These are phyloP conservation scores for Ogataea polymorpha DNA, from an alignment of 805 yeast species.

Conservation along the genomic window DNA sequence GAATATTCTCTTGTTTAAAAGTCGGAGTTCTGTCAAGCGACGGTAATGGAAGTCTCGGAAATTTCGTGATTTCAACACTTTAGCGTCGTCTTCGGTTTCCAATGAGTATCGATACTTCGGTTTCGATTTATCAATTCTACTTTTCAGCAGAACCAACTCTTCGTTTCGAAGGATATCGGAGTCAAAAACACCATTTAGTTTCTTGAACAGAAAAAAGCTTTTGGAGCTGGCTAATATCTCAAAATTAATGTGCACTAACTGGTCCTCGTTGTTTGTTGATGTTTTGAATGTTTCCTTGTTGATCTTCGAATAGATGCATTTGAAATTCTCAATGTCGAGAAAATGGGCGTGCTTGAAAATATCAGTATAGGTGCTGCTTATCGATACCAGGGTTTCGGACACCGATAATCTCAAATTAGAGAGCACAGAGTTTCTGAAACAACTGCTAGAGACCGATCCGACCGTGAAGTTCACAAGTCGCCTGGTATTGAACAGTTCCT, in stretches of 20 bases:
- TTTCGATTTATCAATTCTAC: slow-evolving; percentile 6
- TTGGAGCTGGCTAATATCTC: slow-evolving; percentile 17
- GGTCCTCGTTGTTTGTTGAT: slow-evolving; percentile 2
- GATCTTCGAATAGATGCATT: slow-evolving; percentile 6
- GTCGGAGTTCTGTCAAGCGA: slow-evolving; percentile 21
- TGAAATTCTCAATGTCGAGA: slow-evolving; percentile 11
- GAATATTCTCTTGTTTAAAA: slow-evolving; percentile 24
- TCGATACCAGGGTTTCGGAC: neutral
- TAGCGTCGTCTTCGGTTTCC: slow-evolving; percentile 9
- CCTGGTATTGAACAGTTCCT: slow-evolving; percentile 12
- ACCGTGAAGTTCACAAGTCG: slow-evolving; percentile 11
- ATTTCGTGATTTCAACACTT: slow-evolving; percentile 18
- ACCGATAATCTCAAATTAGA: slow-evolving; percentile 4
- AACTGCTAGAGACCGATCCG: slow-evolving; percentile 14
- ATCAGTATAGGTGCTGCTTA: slow-evolving; percentile 6
- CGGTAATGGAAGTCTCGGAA: slow-evolving; percentile 23
- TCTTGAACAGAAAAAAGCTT: slow-evolving; percentile 16
- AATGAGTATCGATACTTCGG: neutral
- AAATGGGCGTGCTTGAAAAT: slow-evolving; percentile 16
- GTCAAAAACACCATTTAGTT: slow-evolving; percentile 13
- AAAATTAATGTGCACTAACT: slow-evolving; percentile 13
- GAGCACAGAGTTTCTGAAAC: slow-evolving; percentile 16
- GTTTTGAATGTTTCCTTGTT: neutral
- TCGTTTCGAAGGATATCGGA: slow-evolving; percentile 8
- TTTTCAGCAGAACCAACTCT: slow-evolving; percentile 7